Evolutionary conservation across 2,329 filamentous ascomycete genomes (phyloP), one percentile per base, ranked within the genome.

Genomic region (Xylaria arbuscula): DNA sequence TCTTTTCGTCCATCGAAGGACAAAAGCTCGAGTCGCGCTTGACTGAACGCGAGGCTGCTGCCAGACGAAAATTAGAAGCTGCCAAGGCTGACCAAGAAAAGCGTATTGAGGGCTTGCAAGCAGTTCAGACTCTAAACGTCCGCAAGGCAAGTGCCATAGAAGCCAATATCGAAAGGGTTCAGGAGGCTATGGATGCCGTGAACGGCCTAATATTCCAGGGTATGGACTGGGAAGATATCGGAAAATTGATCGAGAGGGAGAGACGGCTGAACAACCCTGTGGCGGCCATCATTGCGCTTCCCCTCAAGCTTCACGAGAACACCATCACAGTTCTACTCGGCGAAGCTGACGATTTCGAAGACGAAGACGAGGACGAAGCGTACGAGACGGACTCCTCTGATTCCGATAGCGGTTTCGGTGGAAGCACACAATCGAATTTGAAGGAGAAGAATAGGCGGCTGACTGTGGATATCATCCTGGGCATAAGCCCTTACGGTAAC

Each of bases 191-290:
- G 78, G 93, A 94, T 78, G 94, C 96, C 3, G 91, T 99, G 62
- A 98, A 97, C 78, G 93, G 93, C 0, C 83, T 98, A n/a, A 89
- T 99, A 68, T 89, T 89, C 5, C 93, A 97, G 76, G 95, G 95
- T 11, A 98, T 98, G 94, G 96, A 99, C 75, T 99, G 96, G 96
- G 89, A 93, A 11, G 92, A 98, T 72, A 94, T 98, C 75, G 93
- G 88, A 10, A 92, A 91, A 67, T 82, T 99, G 70, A 92, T 99
- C 61, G 93, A 97, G 78, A 88, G 93, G 72, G 95, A 98, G 78
- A 92, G 97, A 78, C 89, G 85, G 69, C 86, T 90, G 57, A 86
- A 89, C 34, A 99, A 99, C 72, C 89, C 93, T 0, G 94, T 99
- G 8, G 96, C 96, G 1, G 87, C 91, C 66, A 90, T 94, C 53